Evolutionary conservation across 345 rosid genomes (phyloP), one percentile per base, ranked within the genome.

Genomic region (Adansonia digitata): DNA sequence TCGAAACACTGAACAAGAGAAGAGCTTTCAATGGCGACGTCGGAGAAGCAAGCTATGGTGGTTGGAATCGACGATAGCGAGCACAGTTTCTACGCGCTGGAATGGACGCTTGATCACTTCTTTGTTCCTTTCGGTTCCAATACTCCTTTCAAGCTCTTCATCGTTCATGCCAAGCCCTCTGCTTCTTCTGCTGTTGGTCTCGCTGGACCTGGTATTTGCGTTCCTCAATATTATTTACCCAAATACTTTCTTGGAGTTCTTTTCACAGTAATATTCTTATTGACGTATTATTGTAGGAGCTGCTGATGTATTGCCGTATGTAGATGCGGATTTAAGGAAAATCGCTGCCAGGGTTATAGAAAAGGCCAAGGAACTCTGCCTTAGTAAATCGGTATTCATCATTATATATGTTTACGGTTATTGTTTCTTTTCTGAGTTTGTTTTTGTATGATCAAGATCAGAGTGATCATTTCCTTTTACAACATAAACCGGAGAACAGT

Each of bases 71-170:
- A 91, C 77, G 92, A 89, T 0, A 89, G 94, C 79, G 90, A 89
- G 67, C 92, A 83, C 40, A 91, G 97, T 78, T 43, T 22, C 5
- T 93, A 93, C 90, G 99, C 97, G 1, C 79, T 95, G 73, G 86
- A 88, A 77, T 95, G 98, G 99, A 89, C 93, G 2, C 84, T 95
- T 5, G 91, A 89, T 74, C 94, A 79, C 60, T 93, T 95, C 86
- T 88, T 93, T 82, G 73, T 82, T 69, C 91, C 92, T 2, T 81
- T 69, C 39, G 79, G 82, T 60, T 73, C 91, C 14, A 83, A 81
- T 81, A 74, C 75, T 70, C 97, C 89, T n/a, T 95, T 90, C 81
- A 88, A 87, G 78, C 94, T 95, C 77, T 69, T 90, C 57, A 72
- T 95, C 82, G 86, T 93, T 73, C 88, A 93, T 77, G 91, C 97